A percentile compares a stretch with the other conserved stretches of the same genome.
These are phyloP conservation scores for Saccharomycopsis amapae DNA, from an alignment of 805 yeast species.

Conservation along the genomic window DNA sequence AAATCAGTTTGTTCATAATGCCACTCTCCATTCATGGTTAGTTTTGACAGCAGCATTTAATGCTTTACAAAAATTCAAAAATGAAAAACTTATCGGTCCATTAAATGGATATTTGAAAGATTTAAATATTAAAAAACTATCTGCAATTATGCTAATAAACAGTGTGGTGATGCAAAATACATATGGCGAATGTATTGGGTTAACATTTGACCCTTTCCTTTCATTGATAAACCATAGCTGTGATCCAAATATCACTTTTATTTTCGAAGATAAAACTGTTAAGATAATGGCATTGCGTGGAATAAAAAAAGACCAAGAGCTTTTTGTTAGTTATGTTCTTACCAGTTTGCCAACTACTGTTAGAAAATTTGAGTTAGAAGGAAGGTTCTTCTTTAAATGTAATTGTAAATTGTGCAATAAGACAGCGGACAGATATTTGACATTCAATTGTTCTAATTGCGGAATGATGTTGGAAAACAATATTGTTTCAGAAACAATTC, in stretches of 20 bases:
- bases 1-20: too few species aligned
- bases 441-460: constrained; percentile 27
- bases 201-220: constrained; percentile 32
- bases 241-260: constrained; percentile 29
- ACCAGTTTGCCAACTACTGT: constrained; percentile 27
- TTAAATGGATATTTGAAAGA: background rate
- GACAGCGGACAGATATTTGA: constrained; percentile 27
- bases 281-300: constrained; percentile 23
- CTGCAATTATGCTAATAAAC: constrained; percentile 27
- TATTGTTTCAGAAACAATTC: too few species aligned
- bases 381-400: constrained; percentile 31
- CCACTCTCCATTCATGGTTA: too few species aligned
- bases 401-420: constrained; percentile 28
- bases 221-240: constrained; percentile 38
- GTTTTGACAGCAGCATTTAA: too few species aligned
- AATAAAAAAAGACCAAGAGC: constrained; percentile 26
- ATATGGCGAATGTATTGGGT: constrained; percentile 29
- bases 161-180: constrained; percentile 27
- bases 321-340: constrained; percentile 30
- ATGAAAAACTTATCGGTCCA: background rate
- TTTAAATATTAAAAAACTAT: background rate
- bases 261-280: constrained; percentile 24
- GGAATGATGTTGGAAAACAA: background rate
- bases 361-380: constrained; percentile 25
- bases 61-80: background rate